Conservation (phyloP, 129 eudicot species). For the Rutidosis leptorrhynchoides region DNA sequence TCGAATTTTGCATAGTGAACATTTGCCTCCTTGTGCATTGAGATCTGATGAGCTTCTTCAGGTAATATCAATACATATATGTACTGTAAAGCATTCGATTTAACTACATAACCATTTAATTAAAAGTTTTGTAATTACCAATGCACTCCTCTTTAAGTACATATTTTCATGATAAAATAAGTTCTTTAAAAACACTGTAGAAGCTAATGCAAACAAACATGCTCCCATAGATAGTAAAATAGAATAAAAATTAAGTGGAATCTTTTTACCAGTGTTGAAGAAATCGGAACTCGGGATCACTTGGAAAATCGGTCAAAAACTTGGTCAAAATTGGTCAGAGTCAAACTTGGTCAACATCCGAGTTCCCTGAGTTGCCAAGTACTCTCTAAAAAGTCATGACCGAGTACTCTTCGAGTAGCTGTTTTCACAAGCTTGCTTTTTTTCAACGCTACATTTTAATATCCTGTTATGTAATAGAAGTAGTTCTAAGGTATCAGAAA, state of each 20-base stretch:
- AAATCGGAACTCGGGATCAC: too few species aligned
- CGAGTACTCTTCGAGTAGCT: too few species aligned
- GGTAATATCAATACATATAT: slow-evolving; percentile 36
- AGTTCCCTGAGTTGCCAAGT: too few species aligned
- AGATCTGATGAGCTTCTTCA: slow-evolving; percentile 82
- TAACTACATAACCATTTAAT: neutral
- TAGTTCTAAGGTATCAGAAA: too few species aligned
- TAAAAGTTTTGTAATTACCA: neutral
- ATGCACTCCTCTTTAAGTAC: neutral
- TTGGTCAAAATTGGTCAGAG: too few species aligned
- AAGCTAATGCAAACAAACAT: neutral
- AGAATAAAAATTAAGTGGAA: neutral
- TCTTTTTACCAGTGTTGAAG: too few species aligned
- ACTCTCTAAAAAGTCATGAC: too few species aligned
- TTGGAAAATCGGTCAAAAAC: too few species aligned
- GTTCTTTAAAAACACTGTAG: too few species aligned
- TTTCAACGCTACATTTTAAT: neutral
- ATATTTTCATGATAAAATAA: too few species aligned
- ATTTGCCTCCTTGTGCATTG: slow-evolving; percentile 81
- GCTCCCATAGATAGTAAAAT: neutral
- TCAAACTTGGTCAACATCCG: too few species aligned
- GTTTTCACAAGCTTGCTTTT: too few species aligned
- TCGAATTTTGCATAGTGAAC: slow-evolving; percentile 58
- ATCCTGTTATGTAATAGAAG: neutral
- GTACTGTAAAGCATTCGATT: neutral